Evolutionary conservation across 257 asterid genomes (phyloP).

Genomic region (Ilex aquifolium): DNA sequence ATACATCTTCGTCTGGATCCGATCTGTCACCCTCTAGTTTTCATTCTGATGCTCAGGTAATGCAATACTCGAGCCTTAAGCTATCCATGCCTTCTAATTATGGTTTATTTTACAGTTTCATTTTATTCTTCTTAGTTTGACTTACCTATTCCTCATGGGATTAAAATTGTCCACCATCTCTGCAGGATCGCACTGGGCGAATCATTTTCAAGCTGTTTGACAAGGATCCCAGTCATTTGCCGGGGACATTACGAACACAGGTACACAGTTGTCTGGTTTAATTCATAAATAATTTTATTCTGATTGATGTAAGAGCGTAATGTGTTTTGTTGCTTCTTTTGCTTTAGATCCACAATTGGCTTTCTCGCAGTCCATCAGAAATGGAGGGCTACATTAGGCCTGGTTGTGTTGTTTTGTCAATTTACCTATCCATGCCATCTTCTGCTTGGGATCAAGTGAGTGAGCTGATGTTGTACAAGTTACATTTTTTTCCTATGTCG

Average conservation of each 20-base stretch:
- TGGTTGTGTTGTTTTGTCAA: conserved; percentile 73
- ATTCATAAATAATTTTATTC: not conserved
- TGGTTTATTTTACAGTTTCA: not conserved
- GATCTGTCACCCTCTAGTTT: conserved; percentile 76
- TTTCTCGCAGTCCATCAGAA: conserved; percentile 79
- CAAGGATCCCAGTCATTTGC: conserved; percentile 92
- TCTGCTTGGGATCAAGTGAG: conserved; percentile 79
- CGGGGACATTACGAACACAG: conserved; percentile 67
- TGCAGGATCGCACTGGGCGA: conserved; percentile 83
- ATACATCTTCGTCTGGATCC: conserved; percentile 73
- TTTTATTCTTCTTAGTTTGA: not conserved
- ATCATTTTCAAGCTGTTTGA: conserved; percentile 85
- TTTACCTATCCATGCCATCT: conserved; percentile 74
- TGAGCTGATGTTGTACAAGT: conserved; percentile 13
- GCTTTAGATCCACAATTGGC: conserved; percentile 77
- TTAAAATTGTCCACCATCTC: conserved; percentile 9
- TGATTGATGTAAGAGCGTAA: conserved; percentile 5
- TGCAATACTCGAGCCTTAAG: not conserved
- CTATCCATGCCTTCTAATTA: not conserved
- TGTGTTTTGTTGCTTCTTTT: conserved; percentile 5
- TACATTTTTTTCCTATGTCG: not conserved
- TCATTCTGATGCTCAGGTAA: conserved; percentile 64
- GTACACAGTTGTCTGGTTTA: conserved; percentile 28
- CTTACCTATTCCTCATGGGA: not conserved
- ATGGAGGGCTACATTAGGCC: conserved; percentile 97